Evolutionary conservation across 768 basidiomycete genomes (phyloP).

Genomic region (Lactarius akahatsu): DNA sequence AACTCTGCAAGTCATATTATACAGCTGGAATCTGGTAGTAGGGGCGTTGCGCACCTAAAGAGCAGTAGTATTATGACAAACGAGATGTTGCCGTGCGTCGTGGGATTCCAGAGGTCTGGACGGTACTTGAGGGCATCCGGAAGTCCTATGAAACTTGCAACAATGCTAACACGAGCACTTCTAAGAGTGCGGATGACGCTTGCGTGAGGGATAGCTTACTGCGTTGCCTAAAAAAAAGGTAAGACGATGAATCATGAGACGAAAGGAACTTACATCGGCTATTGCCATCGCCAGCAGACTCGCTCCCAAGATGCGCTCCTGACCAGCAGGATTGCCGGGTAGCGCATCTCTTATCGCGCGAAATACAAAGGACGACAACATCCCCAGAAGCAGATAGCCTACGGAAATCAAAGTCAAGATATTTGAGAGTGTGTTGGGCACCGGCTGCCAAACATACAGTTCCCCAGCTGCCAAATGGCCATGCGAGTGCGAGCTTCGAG

Average conservation of each 20-base stretch:
- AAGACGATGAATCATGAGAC: conserved; percentile 5
- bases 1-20: conserved; percentile 31
- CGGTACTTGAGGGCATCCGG: conserved; percentile 54
- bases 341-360: conserved; percentile 64
- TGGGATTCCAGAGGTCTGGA: conserved; percentile 60
- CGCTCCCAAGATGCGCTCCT: conserved; percentile 68
- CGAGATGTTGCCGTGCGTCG: conserved; percentile 77
- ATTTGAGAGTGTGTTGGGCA: background rate
- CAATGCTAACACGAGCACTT: conserved; percentile 45
- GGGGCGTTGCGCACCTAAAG: conserved; percentile 47
- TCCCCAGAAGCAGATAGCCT: conserved; percentile 65
- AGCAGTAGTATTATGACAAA: conserved; percentile 54
- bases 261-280: conserved; percentile 57
- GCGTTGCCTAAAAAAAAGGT: conserved; percentile 47
- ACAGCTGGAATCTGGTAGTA: background rate
- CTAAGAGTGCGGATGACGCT: background rate
- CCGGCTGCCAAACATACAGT: conserved; percentile 45
- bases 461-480: conserved; percentile 67
- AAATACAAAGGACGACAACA: conserved; percentile 65
- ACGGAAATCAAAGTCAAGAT: background rate
- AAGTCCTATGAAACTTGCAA: conserved; percentile 54
- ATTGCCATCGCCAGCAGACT: conserved; percentile 61
- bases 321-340: conserved; percentile 53
- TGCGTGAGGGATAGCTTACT: conserved; percentile 42
- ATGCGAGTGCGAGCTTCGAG: conserved; percentile 55